phyloP scores from a whole-genome alignment of 352 stramenopile genomes.

The Phytopythium kandeliae region DNA sequence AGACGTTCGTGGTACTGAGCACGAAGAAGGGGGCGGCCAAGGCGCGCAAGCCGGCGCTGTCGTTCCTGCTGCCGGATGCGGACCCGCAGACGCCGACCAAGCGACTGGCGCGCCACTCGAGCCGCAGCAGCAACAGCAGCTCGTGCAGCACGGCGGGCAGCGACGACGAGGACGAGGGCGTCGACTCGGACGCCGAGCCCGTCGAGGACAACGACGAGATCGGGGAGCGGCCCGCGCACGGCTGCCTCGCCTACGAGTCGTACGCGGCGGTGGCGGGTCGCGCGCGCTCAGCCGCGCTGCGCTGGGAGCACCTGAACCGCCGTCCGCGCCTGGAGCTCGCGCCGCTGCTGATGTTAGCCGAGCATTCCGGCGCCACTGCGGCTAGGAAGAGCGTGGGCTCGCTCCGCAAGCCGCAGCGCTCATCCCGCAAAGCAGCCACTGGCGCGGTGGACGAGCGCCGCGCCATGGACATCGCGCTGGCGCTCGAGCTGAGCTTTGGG shows the following conservation, averaged over 20 bases:
- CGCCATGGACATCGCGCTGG: constrained; percentile 27
- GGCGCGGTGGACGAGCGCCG: constrained; percentile 1
- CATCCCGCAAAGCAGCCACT: constrained; percentile 10
- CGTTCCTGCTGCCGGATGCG: background rate
- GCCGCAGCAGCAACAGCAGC: constrained; percentile 23
- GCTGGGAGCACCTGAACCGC: constrained; percentile 68
- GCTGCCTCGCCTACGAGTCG: constrained; percentile 59
- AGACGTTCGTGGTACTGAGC: constrained; percentile 34
- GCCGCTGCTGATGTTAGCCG: constrained; percentile 11
- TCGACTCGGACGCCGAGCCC: background rate
- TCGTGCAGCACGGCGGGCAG: constrained; percentile 31
- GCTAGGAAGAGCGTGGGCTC: background rate
- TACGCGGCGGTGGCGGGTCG: constrained; percentile 66
- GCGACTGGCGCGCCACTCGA: constrained; percentile 21
- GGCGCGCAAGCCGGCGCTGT: background rate
- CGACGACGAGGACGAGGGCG: constrained; percentile 21
- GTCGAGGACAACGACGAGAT: background rate
- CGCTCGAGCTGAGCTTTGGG: constrained; percentile 68
- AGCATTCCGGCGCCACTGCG: background rate
- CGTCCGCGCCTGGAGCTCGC: constrained; percentile 11
- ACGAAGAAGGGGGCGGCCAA: constrained; percentile 10
- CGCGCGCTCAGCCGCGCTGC: constrained; percentile 31
- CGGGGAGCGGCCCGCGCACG: constrained; percentile 8
- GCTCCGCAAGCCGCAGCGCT: constrained; percentile 11
- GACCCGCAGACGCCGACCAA: constrained; percentile 7